A percentile compares a stretch with the other conserved stretches of the same genome.
phyloP scores from a whole-genome alignment of 495 filamentous ascomycete species.

The Penicillium goetzii region DNA sequence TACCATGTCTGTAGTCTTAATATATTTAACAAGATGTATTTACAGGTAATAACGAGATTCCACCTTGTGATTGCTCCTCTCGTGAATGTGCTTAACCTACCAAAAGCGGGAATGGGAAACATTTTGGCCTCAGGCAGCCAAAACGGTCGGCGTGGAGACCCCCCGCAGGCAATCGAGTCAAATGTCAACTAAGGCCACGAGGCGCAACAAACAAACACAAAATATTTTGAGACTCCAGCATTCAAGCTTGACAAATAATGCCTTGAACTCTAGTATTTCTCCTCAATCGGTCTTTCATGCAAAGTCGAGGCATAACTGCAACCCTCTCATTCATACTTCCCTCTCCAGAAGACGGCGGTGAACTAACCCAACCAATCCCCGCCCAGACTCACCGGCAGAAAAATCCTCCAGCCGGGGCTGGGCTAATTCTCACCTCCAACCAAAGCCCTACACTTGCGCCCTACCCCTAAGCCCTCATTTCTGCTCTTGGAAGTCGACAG shows the following conservation, averaged over 20 bases:
- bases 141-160: neutral
- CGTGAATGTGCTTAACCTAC: too few relatives aligned
- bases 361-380: neutral
- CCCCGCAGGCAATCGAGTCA: neutral
- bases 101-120: neutral
- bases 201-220: too few relatives aligned
- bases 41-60: too few relatives aligned
- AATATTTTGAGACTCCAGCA: too few relatives aligned
- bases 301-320: neutral
- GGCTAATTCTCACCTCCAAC: slow-evolving; percentile 21
- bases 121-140: neutral
- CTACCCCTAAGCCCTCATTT: slow-evolving; percentile 60
- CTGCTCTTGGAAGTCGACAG: slow-evolving; percentile 51
- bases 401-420: slow-evolving; percentile 27
- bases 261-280: neutral
- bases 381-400: slow-evolving; percentile 23
- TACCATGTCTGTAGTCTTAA: neutral
- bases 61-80: too few relatives aligned
- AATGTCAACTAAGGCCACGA: neutral
- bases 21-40: neutral
- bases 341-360: slow-evolving; percentile 9
- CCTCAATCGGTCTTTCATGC: neutral
- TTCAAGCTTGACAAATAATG: neutral
- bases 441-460: slow-evolving; percentile 46
- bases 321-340: slow-evolving; percentile 1